Conservation (phyloP, 495 filamentous ascomycete genomes). For the Xylaria telfairii region DNA sequence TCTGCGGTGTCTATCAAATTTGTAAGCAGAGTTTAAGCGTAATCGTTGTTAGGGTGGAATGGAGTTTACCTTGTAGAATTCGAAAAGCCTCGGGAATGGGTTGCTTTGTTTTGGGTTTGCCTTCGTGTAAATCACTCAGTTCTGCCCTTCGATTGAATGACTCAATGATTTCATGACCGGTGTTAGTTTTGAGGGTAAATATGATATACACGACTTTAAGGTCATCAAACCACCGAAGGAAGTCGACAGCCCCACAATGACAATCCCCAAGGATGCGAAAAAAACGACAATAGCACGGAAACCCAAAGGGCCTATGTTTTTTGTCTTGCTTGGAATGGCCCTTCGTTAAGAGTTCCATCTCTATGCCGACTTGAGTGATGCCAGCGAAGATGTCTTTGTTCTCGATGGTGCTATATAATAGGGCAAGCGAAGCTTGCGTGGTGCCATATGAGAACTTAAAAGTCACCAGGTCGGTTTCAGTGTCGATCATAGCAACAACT, state of each 20-base stretch:
- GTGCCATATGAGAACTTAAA: conserved; percentile 10
- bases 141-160: not conserved
- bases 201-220: not conserved
- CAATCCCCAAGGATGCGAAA: not conserved
- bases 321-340: not conserved
- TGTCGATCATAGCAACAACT: not conserved
- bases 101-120: not conserved
- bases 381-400: not conserved
- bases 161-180: rapidly evolving
- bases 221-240: not conserved
- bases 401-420: not conserved
- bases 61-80: not conserved
- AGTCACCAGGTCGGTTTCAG: conserved; percentile 11
- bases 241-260: not conserved
- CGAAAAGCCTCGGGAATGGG: not conserved
- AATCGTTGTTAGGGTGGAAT: not conserved
- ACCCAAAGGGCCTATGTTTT: not conserved
- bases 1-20: not conserved
- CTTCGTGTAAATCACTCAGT: not conserved
- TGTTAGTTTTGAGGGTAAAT: not conserved
- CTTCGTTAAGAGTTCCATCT: not conserved
- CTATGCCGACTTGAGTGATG: conserved; percentile 11
- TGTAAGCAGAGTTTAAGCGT: not conserved
- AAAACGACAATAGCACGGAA: not conserved
- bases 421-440: not conserved